Conservation (phyloP, 2,329 filamentous ascomycete species). For the Calonectria honghensis region DNA sequence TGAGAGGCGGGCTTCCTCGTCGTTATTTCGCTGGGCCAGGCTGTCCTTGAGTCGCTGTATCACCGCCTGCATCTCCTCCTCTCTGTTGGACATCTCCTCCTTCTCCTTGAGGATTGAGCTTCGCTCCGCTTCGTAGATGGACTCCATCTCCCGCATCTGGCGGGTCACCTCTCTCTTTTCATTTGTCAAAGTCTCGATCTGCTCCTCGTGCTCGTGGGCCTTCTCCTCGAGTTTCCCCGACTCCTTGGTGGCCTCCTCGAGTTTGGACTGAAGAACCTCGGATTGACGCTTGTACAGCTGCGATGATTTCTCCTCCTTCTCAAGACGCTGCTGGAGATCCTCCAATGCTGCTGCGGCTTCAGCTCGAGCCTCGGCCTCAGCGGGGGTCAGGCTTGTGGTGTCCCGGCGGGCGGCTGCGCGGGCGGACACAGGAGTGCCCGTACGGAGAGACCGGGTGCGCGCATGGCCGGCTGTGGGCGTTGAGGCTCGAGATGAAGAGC, state of each 20-base stretch:
- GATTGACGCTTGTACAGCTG: conserved; percentile 90
- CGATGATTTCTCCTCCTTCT: conserved; percentile 85
- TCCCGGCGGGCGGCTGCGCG: conserved; percentile 81
- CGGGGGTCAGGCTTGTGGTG: conserved; percentile 68
- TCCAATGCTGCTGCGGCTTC: conserved; percentile 87
- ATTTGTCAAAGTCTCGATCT: conserved; percentile 86
- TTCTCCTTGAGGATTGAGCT: conserved; percentile 92
- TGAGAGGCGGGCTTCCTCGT: conserved; percentile 75
- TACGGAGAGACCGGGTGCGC: conserved; percentile 80
- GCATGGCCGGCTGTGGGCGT: conserved; percentile 63
- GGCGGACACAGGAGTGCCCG: conserved; percentile 81
- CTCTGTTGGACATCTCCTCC: conserved; percentile 87
- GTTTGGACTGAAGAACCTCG: conserved; percentile 87
- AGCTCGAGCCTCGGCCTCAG: conserved; percentile 84
- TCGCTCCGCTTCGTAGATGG: conserved; percentile 93
- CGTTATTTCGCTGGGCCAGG: conserved; percentile 80
- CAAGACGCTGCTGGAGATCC: conserved; percentile 87
- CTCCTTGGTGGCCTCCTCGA: conserved; percentile 90
- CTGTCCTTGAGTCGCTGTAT: conserved; percentile 95
- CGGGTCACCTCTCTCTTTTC: conserved; percentile 89
- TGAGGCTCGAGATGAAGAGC: conserved; percentile 66
- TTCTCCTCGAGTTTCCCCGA: conserved; percentile 92
- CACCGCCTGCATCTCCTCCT: conserved; percentile 92
- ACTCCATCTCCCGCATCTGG: conserved; percentile 92
- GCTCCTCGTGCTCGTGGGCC: conserved; percentile 89